Evolutionary conservation across 2,329 filamentous ascomycete species (phyloP), one percentile per base, ranked within the genome.

Genomic region (Arthrobotrys entomopaga): DNA sequence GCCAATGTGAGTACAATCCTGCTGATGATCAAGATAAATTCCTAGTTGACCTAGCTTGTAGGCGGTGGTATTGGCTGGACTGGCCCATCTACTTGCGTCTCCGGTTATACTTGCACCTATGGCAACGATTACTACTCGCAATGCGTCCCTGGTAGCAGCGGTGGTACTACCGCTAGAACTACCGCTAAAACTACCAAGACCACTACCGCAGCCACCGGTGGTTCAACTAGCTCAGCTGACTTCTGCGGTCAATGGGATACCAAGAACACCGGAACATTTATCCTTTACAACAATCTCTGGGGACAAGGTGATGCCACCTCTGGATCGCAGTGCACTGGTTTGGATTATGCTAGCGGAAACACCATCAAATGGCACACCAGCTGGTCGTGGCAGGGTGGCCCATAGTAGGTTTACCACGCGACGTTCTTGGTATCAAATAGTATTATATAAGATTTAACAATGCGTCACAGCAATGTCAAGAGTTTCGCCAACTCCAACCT

Each of bases 281-380:
- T 73, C 19, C 52, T 73, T n/a, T 73, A 73, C 49, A 73, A 73
- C 42, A 73, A 84, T 79, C 81, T 84, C 29, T 85, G 84, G 84
- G 83, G 83, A 75, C 67, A 79, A 48, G 77, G 52, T 38, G 66
- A 78, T 50, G 83, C 83, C 7, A 80, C 78, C 2, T 82, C 82
- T 2, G 84, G 84, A 26, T 82, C 79, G 1, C 83, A 85, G 77
- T 85, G 84, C 80, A 83, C 83, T 22, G 81, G 80, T 26, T 81
- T 83, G 66, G 81, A 82, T 65, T 79, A 81, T 61, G 77, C 82
- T 34, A 80, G 77, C 57, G 81, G 80, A 29, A 78, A 49, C 58
- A 81, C 79, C 3, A 77, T 85, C 15, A 80, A 80, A 58, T 85
- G 84, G 84, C 80, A 82, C 77, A 83, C 83, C 3, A 82, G 78